Base-by-base conservation (phyloP, 225 moss, liverwort and hornwort genomes). In the Polytrichum formosum region DNA sequence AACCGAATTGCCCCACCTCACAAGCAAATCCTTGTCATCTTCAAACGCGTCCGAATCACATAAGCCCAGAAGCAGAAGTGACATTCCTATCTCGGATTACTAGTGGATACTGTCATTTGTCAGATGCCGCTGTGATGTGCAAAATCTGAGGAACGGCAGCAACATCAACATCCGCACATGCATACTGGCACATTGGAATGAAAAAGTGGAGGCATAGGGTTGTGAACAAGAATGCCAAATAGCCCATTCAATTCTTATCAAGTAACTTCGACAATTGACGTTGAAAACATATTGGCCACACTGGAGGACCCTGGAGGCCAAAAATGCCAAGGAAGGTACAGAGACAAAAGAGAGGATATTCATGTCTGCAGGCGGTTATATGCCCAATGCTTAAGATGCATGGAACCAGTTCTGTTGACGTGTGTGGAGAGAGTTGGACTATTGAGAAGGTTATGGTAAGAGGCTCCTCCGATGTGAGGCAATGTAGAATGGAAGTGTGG, bases 1-100 rank as follows among this genome's bases (percentile, higher is more conserved):
- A 28, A 65, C 30, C 7, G 64, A 16, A 33, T 65, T 7, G 31
- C 62, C 18, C 64, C 64, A 30, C 64, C 31, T 65, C 64, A 31
- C 2, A 65, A 33, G 30, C 26, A 65, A 65, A 65, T 30, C 18
- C 29, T 26, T 65, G 64, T 65, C 64, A 25, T 65, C 16, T 31
- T 65, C 64, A 31, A 65, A 20, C 5, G 64, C 28, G 29, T 65
- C 28, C 30, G 29, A 29, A 65, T 65, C 19, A 65, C 64, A 33
- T 65, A 58, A n/a, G 58, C n/a, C n/a, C 22, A 58, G 21, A 20
- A 21, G 17, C 4, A 55, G 20, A 58, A 21, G 58, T 22, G 58
- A 58, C 58, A 58, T 58, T 58, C 1, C 58, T 58, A 58, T 58
- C 58, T 22, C n/a, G n/a, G 58, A 58, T 58, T 8, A 22, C n/a